Evolutionary conservation across 805 yeast species (phyloP).

Genomic region (Tetrapisispora namnaoensis): DNA sequence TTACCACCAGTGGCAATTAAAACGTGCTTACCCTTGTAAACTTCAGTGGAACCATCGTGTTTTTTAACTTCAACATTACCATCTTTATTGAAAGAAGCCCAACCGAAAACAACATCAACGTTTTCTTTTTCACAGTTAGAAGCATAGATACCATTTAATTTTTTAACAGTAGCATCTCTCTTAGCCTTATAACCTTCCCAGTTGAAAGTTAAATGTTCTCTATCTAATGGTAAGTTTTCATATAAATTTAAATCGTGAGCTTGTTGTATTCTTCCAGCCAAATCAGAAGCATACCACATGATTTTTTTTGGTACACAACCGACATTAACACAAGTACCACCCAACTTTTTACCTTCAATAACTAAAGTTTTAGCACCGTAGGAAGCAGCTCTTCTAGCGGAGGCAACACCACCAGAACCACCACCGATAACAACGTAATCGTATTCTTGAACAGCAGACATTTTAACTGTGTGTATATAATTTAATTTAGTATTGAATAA

Average conservation of each 20-base stretch:
- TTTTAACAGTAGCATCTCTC: slow-evolving; percentile 82
- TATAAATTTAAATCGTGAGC: slow-evolving; percentile 79
- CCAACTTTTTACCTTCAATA: slow-evolving; percentile 73
- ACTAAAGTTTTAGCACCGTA: slow-evolving; percentile 84
- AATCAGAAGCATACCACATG: slow-evolving; percentile 95
- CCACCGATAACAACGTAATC: slow-evolving; percentile 96
- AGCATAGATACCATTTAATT: slow-evolving; percentile 90
- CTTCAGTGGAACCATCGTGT: slow-evolving; percentile 47
- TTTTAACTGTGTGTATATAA: slow-evolving; percentile 21
- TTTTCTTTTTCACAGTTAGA: slow-evolving; percentile 80
- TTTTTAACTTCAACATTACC: slow-evolving; percentile 73
- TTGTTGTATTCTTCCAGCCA: slow-evolving; percentile 64
- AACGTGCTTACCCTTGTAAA: slow-evolving; percentile 70
- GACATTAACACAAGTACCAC: slow-evolving; percentile 98
- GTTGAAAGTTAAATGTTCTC: slow-evolving; percentile 52
- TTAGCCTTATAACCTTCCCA: slow-evolving; percentile 77
- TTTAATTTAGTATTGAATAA: slow-evolving; percentile 1
- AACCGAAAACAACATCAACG: slow-evolving; percentile 79
- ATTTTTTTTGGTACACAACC: slow-evolving; percentile 99
- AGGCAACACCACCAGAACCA: slow-evolving; percentile 99
- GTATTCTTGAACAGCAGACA: slow-evolving; percentile 49
- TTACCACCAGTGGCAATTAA: slow-evolving; percentile 91
- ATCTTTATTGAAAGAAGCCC: slow-evolving; percentile 62
- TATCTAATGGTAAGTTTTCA: slow-evolving; percentile 42
- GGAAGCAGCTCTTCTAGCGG: slow-evolving; percentile 91